Evolutionary conservation across 441 rosid genomes (phyloP).

Genomic region (Euphorbia celastroides): DNA sequence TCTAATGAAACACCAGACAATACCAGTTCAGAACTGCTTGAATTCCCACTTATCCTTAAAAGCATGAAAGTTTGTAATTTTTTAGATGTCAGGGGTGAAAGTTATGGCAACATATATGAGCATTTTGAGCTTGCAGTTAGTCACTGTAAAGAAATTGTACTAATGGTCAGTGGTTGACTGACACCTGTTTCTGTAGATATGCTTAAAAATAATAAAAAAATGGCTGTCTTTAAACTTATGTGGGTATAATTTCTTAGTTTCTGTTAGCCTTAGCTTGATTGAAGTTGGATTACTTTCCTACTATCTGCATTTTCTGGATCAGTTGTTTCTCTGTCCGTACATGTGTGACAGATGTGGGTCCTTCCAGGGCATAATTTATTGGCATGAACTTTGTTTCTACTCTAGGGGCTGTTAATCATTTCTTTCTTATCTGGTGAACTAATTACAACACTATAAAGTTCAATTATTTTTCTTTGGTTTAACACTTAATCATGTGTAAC

Average conservation of each 20-base stretch:
- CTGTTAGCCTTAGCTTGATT: not conserved
- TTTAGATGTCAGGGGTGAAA: not conserved
- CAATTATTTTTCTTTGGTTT: not conserved
- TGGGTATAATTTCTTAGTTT: not conserved
- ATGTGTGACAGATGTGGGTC: not conserved
- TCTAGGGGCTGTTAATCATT: not conserved
- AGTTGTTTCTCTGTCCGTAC: not conserved
- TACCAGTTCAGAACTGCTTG: not conserved
- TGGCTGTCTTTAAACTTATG: not conserved
- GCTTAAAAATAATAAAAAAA: not conserved
- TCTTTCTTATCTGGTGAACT: not conserved
- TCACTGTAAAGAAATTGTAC: not conserved
- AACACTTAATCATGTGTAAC: not conserved
- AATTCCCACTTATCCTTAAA: not conserved
- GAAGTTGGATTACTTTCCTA: not conserved
- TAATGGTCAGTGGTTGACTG: not conserved
- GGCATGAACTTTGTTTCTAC: not conserved
- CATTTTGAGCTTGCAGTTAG: not conserved
- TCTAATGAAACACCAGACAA: not conserved
- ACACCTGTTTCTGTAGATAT: not conserved
- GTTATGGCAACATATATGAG: not conserved
- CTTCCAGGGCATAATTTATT: not conserved
- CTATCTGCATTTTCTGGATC: not conserved
- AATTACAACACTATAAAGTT: not conserved
- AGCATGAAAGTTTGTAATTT: not conserved